Base-by-base conservation (phyloP, 805 yeast species). In the Brettanomyces naardenensis region DNA sequence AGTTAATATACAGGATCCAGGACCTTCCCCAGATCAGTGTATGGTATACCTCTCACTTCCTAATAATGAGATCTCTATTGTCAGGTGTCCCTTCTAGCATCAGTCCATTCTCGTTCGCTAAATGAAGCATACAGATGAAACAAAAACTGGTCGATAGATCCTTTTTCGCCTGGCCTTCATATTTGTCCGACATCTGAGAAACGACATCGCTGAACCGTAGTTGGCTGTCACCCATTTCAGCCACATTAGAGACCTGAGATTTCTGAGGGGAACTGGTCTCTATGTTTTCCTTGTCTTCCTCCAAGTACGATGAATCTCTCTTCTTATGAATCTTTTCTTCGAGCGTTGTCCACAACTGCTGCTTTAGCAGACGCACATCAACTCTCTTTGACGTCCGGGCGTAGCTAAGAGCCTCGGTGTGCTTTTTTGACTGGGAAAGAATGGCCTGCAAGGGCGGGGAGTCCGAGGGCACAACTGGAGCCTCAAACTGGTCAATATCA, bases 91-190 rank as follows among this genome's bases (percentile, higher is more conserved):
- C 56, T 34, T 60, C 61, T 21, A 69, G 56, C 6, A 59, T 51
- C 28, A 69, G 50, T 4, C 71, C 70, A 45, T 69, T 65, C 45
- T 70, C 75, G 46, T 70, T 70, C 2, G 74, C 75, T 47, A 70
- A 56, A 46, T 70, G 75, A 20, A 70, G 49, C 39, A 70, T 51
- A 44, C 75, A 69, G 37, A 70, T 70, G 44, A 70, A 70, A 40
- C 71, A 69, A 46, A 66, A 70, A 57, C 74, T 68, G 3, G 75
- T 70, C 2, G 73, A 67, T 22, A 70, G 48, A 36, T 70, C 73
- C 17, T 57, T 52, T 34, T 61, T 58, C 35, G 61, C 66, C 28
- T 59, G 64, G 4, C 54, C 46, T 1, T 62, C 47, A 45, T 70
- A 70, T 48, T 59, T 59, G 14, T 43, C 42, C 17, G 64, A 54